Percentiles rank a stretch among this genome's conserved stretches.
phyloP scores from a whole-genome alignment of 192 early-diverging fungal species.

The Radiomyces spectabilis region DNA sequence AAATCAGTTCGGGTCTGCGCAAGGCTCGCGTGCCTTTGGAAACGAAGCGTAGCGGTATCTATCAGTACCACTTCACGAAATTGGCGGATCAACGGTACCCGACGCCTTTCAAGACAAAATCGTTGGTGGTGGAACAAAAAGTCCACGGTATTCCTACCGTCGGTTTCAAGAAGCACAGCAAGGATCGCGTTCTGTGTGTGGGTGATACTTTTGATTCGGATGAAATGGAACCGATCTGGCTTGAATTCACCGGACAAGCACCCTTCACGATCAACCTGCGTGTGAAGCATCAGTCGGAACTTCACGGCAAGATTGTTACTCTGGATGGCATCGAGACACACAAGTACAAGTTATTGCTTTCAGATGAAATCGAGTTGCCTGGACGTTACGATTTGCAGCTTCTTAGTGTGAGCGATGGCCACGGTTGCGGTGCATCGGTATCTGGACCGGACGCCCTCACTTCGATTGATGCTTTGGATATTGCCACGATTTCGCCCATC shows the following conservation, averaged over 20 bases:
- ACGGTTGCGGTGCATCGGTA: slow-evolving; percentile 18
- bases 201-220: slow-evolving; percentile 15
- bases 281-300: slow-evolving; percentile 15
- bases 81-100: slow-evolving; percentile 34
- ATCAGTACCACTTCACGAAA: slow-evolving; percentile 26
- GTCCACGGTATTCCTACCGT: slow-evolving; percentile 26
- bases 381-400: slow-evolving; percentile 30
- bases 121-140: slow-evolving; percentile 24
- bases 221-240: slow-evolving; percentile 11
- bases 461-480: slow-evolving; percentile 18
- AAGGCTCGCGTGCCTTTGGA: slow-evolving; percentile 20
- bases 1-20: slow-evolving; percentile 19
- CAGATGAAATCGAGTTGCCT: slow-evolving; percentile 9
- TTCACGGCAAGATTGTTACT: slow-evolving; percentile 2
- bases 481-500: slow-evolving; percentile 20
- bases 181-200: slow-evolving; percentile 24
- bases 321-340: slow-evolving; percentile 19
- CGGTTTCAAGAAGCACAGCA: slow-evolving; percentile 7
- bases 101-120: neutral
- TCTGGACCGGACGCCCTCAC: slow-evolving; percentile 4
- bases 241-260: slow-evolving; percentile 24
- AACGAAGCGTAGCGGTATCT: slow-evolving; percentile 21
- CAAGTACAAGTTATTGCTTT: slow-evolving; percentile 12
- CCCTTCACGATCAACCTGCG: slow-evolving; percentile 27
- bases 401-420: slow-evolving; percentile 22